Conservation (phyloP, 768 basidiomycete species). For the Psilocybe sp. region DNA sequence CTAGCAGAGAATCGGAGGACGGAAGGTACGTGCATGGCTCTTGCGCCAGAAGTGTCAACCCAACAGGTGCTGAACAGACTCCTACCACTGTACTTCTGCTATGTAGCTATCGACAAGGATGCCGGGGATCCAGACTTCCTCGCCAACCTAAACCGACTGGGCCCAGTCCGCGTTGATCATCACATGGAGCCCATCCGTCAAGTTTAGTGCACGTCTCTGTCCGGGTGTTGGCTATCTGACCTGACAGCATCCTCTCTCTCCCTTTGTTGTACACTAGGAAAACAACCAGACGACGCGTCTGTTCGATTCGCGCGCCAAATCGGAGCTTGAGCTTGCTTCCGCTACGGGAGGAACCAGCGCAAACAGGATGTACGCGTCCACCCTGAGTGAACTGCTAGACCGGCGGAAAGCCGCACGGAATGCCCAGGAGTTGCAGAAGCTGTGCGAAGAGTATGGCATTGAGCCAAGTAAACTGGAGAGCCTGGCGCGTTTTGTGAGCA, state of each 20-base stretch:
- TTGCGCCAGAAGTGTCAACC: neutral
- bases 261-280: constrained; percentile 10
- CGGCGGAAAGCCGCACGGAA: constrained; percentile 51
- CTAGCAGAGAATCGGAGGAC: constrained; percentile 19
- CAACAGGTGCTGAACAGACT: neutral
- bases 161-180: constrained; percentile 70
- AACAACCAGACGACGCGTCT: constrained; percentile 35
- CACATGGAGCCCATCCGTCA: constrained; percentile 48
- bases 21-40: constrained; percentile 12
- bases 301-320: constrained; percentile 50
- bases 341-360: constrained; percentile 32
- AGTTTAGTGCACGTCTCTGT: constrained; percentile 30
- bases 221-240: neutral
- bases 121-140: constrained; percentile 71
- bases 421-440: constrained; percentile 38
- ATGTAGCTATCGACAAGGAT: constrained; percentile 59
- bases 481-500: constrained; percentile 57
- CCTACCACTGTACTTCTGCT: neutral
- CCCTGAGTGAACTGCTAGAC: constrained; percentile 59
- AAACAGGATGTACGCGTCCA: constrained; percentile 55
- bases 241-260: constrained; percentile 6
- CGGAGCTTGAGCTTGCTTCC: constrained; percentile 43
- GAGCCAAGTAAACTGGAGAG: constrained; percentile 49
- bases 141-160: constrained; percentile 60
- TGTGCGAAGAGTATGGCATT: constrained; percentile 55